Conservation (phyloP, 345 rosid genomes). For the Populus deltoides region DNA sequence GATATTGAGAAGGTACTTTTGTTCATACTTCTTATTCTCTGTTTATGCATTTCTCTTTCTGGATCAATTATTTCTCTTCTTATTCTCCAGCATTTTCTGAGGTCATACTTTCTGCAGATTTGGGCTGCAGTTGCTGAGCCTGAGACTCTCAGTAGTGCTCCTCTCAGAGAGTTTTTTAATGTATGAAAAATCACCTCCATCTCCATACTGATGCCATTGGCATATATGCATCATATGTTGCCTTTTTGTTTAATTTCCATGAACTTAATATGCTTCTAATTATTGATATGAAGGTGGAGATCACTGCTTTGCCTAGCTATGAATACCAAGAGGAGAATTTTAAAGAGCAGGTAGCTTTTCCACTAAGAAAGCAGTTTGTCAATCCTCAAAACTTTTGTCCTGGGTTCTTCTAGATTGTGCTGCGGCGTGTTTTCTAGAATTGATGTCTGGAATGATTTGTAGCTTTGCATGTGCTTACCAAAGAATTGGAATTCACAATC, state of each 20-base stretch:
- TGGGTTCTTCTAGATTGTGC: too few species aligned
- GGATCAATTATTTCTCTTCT: neutral
- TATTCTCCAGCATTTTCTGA: neutral
- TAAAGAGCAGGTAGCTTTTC: constrained; percentile 30
- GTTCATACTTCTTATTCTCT: neutral
- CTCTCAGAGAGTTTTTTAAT: constrained; percentile 34
- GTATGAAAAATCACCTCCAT: constrained; percentile 5
- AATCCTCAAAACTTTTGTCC: neutral
- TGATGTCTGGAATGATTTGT: too few species aligned
- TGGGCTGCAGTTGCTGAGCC: constrained; percentile 33
- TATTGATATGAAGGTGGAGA: constrained; percentile 27
- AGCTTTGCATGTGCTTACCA: too few species aligned
- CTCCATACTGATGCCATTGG: too few species aligned
- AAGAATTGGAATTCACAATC: too few species aligned
- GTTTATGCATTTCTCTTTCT: neutral
- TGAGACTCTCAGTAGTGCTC: constrained; percentile 16
- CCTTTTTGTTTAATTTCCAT: neutral
- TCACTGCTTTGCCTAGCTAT: constrained; percentile 37
- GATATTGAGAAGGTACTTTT: constrained; percentile 35
- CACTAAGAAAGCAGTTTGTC: neutral
- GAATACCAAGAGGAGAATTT: constrained; percentile 39
- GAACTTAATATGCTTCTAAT: neutral
- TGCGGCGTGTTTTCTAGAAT: too few species aligned
- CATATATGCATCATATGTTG: too few species aligned
- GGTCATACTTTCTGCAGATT: constrained; percentile 23